Evolutionary conservation across 2,329 filamentous ascomycete species (phyloP), one percentile per base, ranked within the genome.

Genomic region (Botrytis porri): DNA sequence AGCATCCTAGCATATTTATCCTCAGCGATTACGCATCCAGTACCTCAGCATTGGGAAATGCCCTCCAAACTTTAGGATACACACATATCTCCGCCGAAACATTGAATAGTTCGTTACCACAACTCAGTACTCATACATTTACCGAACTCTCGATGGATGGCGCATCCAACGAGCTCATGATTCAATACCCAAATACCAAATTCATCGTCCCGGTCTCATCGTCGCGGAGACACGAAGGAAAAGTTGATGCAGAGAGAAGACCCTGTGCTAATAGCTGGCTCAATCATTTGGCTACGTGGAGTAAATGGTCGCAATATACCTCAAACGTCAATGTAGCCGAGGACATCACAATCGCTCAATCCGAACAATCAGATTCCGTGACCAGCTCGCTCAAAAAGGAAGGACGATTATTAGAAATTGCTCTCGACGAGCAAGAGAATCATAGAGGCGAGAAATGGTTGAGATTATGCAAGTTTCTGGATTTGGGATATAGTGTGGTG

Each of bases 361-460:
- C 29, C 6, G 70, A 71, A 8, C 29, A 59, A 37, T 35, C 45
- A 57, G 37, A 57, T 16, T 41, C 48, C n/a, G 3, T 57, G 20
- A 45, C 20, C 10, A 16, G 25, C 25, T 32, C 59, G 0, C 59
- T 70, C 37, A 43, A 64, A 12, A 45, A 10, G 29, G 65, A 69
- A 57, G 70, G 62, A 61, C 61, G 70, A 25, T 51, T 72, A 25
- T 20, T 72, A n/a, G 70, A 69, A 25, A 39, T 72, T 20, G 25
- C n/a, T 8, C 41, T 73, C 4, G 71, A 70, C 54, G 57, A 57
- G 45, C 60, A 39, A 69, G 71, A 73, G 20, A 63, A 25, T 10
- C 18, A 51, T 43, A 41, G 71, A 57, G 71, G 71, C n/a, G 71
- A 73, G 32, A 73, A 63, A 29, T 73, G 71, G 71, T 32, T 73